Conservation (phyloP, 2,329 filamentous ascomycete species). For the Cyphellophora attinorum region DNA sequence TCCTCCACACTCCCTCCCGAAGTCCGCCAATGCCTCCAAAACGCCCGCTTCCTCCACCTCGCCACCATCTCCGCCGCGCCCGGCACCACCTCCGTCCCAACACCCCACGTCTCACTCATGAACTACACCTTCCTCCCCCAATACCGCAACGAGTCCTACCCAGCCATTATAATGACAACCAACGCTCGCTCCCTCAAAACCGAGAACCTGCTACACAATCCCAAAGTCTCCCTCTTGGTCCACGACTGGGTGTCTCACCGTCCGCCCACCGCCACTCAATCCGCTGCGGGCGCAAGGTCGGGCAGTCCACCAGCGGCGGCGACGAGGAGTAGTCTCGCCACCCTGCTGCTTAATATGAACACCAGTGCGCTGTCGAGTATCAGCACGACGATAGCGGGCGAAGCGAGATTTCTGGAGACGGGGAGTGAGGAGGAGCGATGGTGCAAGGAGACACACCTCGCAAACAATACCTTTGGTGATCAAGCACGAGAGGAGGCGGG, state of each 20-base stretch:
- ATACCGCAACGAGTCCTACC: constrained; percentile 27
- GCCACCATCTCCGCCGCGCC: constrained; percentile 56
- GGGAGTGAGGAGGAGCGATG: constrained; percentile 76
- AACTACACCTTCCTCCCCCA: constrained; percentile 91
- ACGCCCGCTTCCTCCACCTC: constrained; percentile 92
- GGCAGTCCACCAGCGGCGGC: constrained; percentile 55
- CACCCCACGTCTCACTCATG: constrained; percentile 94
- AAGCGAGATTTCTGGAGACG: constrained; percentile 60
- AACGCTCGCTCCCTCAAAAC: constrained; percentile 62
- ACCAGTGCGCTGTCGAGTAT: constrained; percentile 79
- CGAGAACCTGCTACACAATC: constrained; percentile 72
- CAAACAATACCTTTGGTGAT: constrained; percentile 78
- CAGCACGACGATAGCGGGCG: constrained; percentile 87
- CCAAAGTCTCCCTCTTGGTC: constrained; percentile 84
- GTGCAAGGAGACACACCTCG: constrained; percentile 74
- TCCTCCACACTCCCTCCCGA: constrained; percentile 67
- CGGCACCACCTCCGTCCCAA: constrained; percentile 39
- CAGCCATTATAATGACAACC: constrained; percentile 93
- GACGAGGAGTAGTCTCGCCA: constrained; percentile 65
- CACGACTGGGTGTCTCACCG: constrained; percentile 97
- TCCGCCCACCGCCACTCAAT: constrained; percentile 59
- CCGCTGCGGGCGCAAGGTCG: constrained; percentile 41
- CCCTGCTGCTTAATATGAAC: constrained; percentile 82
- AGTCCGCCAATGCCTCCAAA: constrained; percentile 83
- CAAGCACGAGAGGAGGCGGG: constrained; percentile 37